A percentile compares a stretch with the other conserved stretches of the same genome.
These are phyloP conservation scores for Aspergillus niger DNA, from an alignment of 2,329 filamentous ascomycete species.

Conservation along the genomic window DNA sequence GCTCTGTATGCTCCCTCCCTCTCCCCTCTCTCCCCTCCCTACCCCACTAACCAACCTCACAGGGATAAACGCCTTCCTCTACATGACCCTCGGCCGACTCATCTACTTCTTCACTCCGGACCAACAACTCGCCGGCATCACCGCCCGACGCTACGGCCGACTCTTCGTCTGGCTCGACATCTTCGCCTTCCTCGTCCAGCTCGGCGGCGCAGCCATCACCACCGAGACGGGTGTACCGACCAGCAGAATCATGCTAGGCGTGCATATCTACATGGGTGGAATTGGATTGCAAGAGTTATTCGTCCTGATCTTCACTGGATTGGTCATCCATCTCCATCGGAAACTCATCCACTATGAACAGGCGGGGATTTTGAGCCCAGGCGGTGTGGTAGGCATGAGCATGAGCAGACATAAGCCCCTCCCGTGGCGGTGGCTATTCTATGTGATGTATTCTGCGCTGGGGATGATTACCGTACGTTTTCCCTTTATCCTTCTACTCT, in stretches of 20 bases:
- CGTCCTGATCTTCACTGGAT: slow-evolving; percentile 50
- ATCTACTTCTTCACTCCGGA: slow-evolving; percentile 42
- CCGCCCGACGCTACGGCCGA: slow-evolving; percentile 40
- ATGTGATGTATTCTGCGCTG: slow-evolving; percentile 45
- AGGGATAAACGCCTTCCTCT: slow-evolving; percentile 51
- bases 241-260: slow-evolving; percentile 37
- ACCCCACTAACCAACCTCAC: background rate
- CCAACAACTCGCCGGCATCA: slow-evolving; percentile 37
- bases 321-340: slow-evolving; percentile 45
- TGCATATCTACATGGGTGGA: slow-evolving; percentile 58
- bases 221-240: slow-evolving; percentile 26
- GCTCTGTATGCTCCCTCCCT: slow-evolving; percentile 32
- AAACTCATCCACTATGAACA: slow-evolving; percentile 29
- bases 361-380: slow-evolving; percentile 26
- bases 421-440: slow-evolving; percentile 35
- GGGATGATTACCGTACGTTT: slow-evolving; percentile 43
- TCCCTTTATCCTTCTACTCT: too few species aligned
- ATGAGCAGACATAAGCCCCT: slow-evolving; percentile 18
- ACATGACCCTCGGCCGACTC: slow-evolving; percentile 46
- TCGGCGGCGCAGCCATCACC: slow-evolving; percentile 41
- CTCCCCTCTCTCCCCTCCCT: slow-evolving; percentile 1
- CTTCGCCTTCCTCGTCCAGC: slow-evolving; percentile 49
- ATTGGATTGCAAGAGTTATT: slow-evolving; percentile 56
- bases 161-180: slow-evolving; percentile 52
- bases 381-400: too few species aligned